A percentile compares a stretch with the other conserved stretches of the same genome.
Conservation (phyloP, 441 rosid genomes). For the Macaranga tanarius region DNA sequence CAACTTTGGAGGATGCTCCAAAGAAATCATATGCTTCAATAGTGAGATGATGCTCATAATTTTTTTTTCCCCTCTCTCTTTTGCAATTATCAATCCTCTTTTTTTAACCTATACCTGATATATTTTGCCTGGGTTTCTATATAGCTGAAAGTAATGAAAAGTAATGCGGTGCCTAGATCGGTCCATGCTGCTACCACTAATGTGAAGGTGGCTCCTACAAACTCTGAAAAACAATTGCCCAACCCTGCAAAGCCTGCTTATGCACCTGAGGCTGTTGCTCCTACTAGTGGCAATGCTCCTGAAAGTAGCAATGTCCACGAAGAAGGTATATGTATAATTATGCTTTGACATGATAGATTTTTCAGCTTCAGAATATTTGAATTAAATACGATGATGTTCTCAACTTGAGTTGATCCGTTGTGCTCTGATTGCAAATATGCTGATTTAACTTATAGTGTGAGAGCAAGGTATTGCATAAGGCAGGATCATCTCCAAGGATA, state of each 20-base stretch:
- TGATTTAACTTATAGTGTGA: not conserved
- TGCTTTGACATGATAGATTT: constrained; percentile 20
- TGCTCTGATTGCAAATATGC: not conserved
- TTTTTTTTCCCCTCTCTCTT: not conserved
- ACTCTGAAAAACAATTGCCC: constrained; percentile 32
- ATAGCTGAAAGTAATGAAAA: constrained; percentile 69
- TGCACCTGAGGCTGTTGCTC: constrained; percentile 34
- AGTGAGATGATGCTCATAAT: constrained; percentile 44
- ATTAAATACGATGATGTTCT: not conserved
- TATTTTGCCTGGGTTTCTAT: constrained; percentile 21
- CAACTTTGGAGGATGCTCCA: constrained; percentile 54
- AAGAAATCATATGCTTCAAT: constrained; percentile 74
- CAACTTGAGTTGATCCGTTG: constrained; percentile 1
- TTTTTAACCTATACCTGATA: constrained; percentile 12
- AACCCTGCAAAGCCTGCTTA: constrained; percentile 42
- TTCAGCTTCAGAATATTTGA: not conserved
- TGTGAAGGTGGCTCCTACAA: constrained; percentile 36
- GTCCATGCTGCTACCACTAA: constrained; percentile 40
- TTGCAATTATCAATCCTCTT: not conserved
- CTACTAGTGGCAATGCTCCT: constrained; percentile 38
- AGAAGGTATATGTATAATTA: constrained; percentile 44
- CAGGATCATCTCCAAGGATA: not conserved
- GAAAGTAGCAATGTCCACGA: constrained; percentile 57
- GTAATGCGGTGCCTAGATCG: constrained; percentile 36
- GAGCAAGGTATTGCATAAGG: not conserved